Evolutionary conservation across 2,329 filamentous ascomycete genomes (phyloP), one percentile per base, ranked within the genome.

Genomic region (Stenocarpella maydis): DNA sequence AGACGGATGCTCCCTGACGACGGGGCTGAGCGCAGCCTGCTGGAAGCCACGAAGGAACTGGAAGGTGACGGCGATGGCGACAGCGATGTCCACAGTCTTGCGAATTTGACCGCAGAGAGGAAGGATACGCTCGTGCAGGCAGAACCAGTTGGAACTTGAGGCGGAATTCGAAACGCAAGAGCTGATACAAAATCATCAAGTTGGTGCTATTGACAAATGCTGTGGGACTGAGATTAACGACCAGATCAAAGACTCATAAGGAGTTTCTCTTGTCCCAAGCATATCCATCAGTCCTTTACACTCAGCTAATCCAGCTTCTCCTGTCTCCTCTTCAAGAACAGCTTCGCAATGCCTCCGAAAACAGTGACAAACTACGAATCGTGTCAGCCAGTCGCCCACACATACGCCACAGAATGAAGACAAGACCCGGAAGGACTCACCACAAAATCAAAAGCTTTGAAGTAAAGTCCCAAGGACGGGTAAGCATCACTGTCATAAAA

Each of bases 401-500:
- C 0, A n/a, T 19, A 8, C 5, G 17, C 17, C 37, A 41, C 19
- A 3, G 4, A 2, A 8, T 1, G 21, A 15, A 24, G 7, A 7
- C 0, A 14, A 21, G 10, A 37, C 6, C 34, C 2, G 34, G 34
- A 7, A 37, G 1, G 4, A 43, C 69, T 60, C 9, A 65, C 69
- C 1, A 43, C 50, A 19, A 68, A 19, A 34, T 68, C 65, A 26
- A 70, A 65, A 14, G 15, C 34, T 10, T 41, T 64, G 31, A 63
- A 70, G 8, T 67, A 54, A n/a, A 70, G 54, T 1, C 64, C 64
- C 26, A 68, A 2, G 4, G 49, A 24, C 19, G 55, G 65, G 26
- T 70, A 70, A 14, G 4, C 49, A 8, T 70, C 68, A 4, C 64
- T 55, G 15, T 70, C 65, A 15, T 68, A 64, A 12, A 64, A 68